Evolutionary conservation across 192 early-diverging fungal genomes (phyloP).

Genomic region (Coemansia sp.): DNA sequence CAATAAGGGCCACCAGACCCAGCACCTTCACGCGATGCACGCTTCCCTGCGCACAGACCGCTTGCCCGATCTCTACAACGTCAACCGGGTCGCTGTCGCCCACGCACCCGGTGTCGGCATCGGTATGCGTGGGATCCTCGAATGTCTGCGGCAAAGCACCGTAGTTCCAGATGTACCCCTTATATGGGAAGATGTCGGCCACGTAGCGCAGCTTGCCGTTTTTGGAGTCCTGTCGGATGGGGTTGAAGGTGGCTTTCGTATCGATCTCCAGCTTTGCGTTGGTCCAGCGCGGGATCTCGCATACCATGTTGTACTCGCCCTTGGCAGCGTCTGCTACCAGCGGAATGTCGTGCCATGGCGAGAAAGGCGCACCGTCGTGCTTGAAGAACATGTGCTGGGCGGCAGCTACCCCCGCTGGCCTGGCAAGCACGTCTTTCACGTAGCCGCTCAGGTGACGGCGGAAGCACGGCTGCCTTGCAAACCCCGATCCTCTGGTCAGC

Average conservation of each 20-base stretch:
- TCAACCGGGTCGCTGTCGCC: constrained; percentile 99
- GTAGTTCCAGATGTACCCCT: constrained; percentile 99
- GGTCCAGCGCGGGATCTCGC: constrained; percentile 97
- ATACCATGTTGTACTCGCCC: constrained; percentile 93
- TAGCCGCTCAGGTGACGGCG: constrained; percentile 8
- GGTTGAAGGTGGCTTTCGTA: constrained; percentile 94
- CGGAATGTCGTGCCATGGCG: constrained; percentile 98
- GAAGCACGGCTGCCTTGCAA: neutral
- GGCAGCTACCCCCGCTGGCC: constrained; percentile 23
- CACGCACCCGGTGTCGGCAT: constrained; percentile 88
- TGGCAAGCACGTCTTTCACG: constrained; percentile 17
- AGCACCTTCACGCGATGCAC: constrained; percentile 98
- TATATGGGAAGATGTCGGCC: constrained; percentile 97
- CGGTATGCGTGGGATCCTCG: constrained; percentile 88
- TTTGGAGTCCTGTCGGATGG: constrained; percentile 97
- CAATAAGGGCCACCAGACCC: constrained; percentile 95
- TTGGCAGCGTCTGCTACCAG: constrained; percentile 71
- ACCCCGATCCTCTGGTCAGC: constrained; percentile 7
- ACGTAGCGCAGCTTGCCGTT: constrained; percentile 97
- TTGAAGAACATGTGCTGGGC: constrained; percentile 49
- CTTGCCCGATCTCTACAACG: constrained; percentile 96
- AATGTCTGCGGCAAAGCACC: constrained; percentile 99
- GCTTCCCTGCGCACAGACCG: constrained; percentile 85
- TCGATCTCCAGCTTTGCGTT: constrained; percentile 98
- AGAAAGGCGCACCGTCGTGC: constrained; percentile 75